phyloP scores from a whole-genome alignment of 352 stramenopile genomes.

The Paralagenidium karlingii region DNA sequence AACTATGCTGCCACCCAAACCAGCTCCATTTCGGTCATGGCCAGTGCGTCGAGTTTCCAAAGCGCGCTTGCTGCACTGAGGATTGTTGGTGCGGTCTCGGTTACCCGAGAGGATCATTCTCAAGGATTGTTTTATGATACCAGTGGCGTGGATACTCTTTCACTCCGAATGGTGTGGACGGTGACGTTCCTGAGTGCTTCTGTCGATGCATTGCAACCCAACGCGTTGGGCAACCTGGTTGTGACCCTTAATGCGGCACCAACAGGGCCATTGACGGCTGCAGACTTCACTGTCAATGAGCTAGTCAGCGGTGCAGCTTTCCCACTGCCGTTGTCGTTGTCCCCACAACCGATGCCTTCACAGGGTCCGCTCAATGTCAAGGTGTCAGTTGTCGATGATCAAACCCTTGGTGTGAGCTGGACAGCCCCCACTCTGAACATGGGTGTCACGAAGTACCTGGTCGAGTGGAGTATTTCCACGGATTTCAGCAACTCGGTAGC shows the following conservation, averaged over 20 bases:
- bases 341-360: slow-evolving; percentile 26
- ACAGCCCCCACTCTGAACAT: slow-evolving; percentile 10
- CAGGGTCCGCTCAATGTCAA: slow-evolving; percentile 27
- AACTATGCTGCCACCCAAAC: slow-evolving; percentile 32
- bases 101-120: slow-evolving; percentile 52
- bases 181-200: slow-evolving; percentile 62
- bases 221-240: slow-evolving; percentile 23
- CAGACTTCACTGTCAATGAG: slow-evolving; percentile 17
- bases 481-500: slow-evolving; percentile 11
- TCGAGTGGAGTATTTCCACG: slow-evolving; percentile 58
- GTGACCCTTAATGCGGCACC: slow-evolving; percentile 12
- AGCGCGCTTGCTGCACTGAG: slow-evolving; percentile 33
- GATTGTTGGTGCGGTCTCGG: slow-evolving; percentile 34
- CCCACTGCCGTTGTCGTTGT: slow-evolving; percentile 15
- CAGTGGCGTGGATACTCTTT: slow-evolving; percentile 21
- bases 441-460: slow-evolving; percentile 51
- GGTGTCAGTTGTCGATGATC: slow-evolving; percentile 43
- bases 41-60: slow-evolving; percentile 32
- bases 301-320: slow-evolving; percentile 10
- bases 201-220: slow-evolving; percentile 29
- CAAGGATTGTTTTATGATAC: slow-evolving; percentile 32
- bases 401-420: slow-evolving; percentile 62
- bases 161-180: slow-evolving; percentile 42
- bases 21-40: slow-evolving; percentile 23
- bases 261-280: slow-evolving; percentile 5